A percentile compares a stretch with the other conserved stretches of the same genome.
phyloP scores from a whole-genome alignment of 371 early-diverging fungal genomes.

The Nematocida sp. region DNA sequence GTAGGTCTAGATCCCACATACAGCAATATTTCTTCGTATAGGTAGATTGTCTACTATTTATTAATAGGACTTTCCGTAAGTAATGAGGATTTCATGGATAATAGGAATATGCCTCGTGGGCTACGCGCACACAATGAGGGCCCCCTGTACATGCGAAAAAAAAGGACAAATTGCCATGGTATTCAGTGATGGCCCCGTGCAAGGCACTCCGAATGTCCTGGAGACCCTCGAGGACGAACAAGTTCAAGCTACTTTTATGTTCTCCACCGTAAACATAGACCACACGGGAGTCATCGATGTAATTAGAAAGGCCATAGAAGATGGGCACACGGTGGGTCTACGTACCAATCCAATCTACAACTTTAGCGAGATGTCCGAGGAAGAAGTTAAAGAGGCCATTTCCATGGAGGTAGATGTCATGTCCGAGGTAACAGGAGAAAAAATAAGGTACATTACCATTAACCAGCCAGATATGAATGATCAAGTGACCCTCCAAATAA shows the following conservation, averaged over 20 bases:
- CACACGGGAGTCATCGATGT: constrained; percentile 30
- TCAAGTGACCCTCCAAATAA: constrained; percentile 54
- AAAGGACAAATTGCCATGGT: constrained; percentile 63
- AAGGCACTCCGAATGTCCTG: constrained; percentile 49
- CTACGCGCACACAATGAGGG: not conserved
- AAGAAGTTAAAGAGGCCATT: constrained; percentile 60
- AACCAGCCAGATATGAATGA: constrained; percentile 50
- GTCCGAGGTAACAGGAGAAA: constrained; percentile 37
- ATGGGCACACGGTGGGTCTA: constrained; percentile 65
- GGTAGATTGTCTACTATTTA: not conserved
- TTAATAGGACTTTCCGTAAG: not conserved
- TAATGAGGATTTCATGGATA: constrained; percentile 30
- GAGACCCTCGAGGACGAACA: constrained; percentile 46
- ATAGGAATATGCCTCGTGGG: too few species aligned
- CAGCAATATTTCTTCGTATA: not conserved
- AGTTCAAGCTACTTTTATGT: constrained; percentile 60
- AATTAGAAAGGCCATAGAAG: constrained; percentile 53
- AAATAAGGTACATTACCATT: constrained; percentile 62
- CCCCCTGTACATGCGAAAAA: constrained; percentile 56
- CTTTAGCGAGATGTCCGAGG: constrained; percentile 51
- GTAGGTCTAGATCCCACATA: not conserved
- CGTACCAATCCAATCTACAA: constrained; percentile 62
- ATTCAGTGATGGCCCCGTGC: constrained; percentile 64
- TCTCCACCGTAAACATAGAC: constrained; percentile 52
- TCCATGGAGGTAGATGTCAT: constrained; percentile 56